Conservation (phyloP, 1,139 yeast species). For the Suhomyces chickasaworum region DNA sequence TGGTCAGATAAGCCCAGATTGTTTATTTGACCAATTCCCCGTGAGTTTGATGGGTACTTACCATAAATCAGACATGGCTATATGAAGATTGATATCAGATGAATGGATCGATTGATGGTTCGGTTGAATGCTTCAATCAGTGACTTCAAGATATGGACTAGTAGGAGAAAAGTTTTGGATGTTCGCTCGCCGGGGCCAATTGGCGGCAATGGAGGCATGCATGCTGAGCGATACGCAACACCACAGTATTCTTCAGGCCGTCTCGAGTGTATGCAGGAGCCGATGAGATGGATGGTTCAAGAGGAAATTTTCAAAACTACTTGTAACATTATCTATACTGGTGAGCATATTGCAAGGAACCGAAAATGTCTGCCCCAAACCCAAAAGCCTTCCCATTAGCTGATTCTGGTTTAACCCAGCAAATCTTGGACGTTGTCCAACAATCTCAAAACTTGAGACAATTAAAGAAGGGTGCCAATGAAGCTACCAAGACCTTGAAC, state of each 20-base stretch:
- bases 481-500: constrained; percentile 98
- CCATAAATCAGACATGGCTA: constrained; percentile 57
- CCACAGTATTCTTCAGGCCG: constrained; percentile 5
- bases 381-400: constrained; percentile 99
- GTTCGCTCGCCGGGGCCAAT: constrained; percentile 13
- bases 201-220: constrained; percentile 7
- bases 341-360: constrained; percentile 71
- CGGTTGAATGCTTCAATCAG: constrained; percentile 10
- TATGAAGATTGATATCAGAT: constrained; percentile 3
- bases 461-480: constrained; percentile 99
- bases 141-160: constrained; percentile 3
- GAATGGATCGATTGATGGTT: constrained; percentile 12
- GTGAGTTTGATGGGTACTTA: constrained; percentile 31
- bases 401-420: constrained; percentile 92
- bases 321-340: constrained; percentile 28
- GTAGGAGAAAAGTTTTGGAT: constrained; percentile 14
- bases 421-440: constrained; percentile 95
- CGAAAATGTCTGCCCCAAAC: constrained; percentile 74
- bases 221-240: constrained; percentile 2
- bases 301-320: constrained; percentile 6
- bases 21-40: neutral
- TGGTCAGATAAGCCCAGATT: neutral
- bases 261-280: constrained; percentile 8
- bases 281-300: constrained; percentile 13
- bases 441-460: constrained; percentile 98